phyloP scores from a whole-genome alignment of 1,139 yeast species.

The Blastobotrys aristatus region DNA sequence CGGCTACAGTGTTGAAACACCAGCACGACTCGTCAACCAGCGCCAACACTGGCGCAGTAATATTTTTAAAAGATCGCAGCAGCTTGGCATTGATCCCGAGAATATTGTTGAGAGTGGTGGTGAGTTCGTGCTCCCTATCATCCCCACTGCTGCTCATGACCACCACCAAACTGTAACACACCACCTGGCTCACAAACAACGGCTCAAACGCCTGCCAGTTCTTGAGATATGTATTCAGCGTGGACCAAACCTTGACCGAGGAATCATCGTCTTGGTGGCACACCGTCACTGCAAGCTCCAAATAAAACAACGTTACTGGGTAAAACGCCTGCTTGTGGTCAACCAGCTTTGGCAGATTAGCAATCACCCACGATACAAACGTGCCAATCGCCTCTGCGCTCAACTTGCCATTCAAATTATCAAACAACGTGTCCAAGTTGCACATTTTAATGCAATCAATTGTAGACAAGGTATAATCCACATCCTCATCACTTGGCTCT shows the following conservation, averaged over 20 bases:
- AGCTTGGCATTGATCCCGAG: slow-evolving; percentile 15
- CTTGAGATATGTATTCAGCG: slow-evolving; percentile 18
- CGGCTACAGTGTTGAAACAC: not conserved
- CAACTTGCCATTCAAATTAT: slow-evolving; percentile 20
- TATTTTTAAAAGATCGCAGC: slow-evolving; percentile 5
- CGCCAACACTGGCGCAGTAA: slow-evolving; percentile 36
- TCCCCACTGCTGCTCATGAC: slow-evolving; percentile 14
- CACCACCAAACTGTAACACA: slow-evolving; percentile 34
- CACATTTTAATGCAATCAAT: slow-evolving; percentile 75
- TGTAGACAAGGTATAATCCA: slow-evolving; percentile 78
- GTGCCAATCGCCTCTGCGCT: slow-evolving; percentile 12
- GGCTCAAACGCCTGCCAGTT: slow-evolving; percentile 28
- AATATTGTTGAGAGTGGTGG: slow-evolving; percentile 11
- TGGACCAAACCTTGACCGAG: slow-evolving; percentile 17
- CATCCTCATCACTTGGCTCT: slow-evolving; percentile 90
- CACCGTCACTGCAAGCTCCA: slow-evolving; percentile 24
- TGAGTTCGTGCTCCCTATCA: slow-evolving; percentile 44
- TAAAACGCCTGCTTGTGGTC: slow-evolving; percentile 24
- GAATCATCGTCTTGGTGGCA: slow-evolving; percentile 11
- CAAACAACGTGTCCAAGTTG: slow-evolving; percentile 49
- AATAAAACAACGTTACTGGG: slow-evolving; percentile 22
- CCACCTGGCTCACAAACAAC: slow-evolving; percentile 31
- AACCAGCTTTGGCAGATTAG: slow-evolving; percentile 26
- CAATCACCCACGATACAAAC: slow-evolving; percentile 23
- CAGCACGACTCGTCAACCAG: slow-evolving; percentile 26